Evolutionary conservation across 2,329 filamentous ascomycete genomes (phyloP).

Genomic region (Ascochyta rabiei): DNA sequence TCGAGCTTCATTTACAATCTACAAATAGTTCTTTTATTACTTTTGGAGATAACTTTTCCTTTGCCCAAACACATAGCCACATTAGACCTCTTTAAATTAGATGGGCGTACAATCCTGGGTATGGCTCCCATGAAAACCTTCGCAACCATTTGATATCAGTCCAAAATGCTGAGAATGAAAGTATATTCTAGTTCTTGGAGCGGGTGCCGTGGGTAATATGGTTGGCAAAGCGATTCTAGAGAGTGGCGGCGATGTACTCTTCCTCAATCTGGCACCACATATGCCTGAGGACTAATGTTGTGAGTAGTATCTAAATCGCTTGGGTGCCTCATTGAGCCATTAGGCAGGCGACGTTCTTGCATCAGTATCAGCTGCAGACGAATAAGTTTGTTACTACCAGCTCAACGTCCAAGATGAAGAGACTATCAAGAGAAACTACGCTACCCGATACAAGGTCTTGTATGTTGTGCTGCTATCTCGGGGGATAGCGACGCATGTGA

Average conservation of each 20-base stretch:
- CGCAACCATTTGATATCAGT: neutral
- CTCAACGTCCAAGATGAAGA: constrained; percentile 32
- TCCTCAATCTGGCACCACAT: constrained; percentile 21
- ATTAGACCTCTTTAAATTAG: constrained; percentile 30
- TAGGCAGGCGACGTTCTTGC: neutral
- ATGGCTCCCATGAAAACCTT: neutral
- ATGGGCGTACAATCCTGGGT: constrained; percentile 33
- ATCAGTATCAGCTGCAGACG: neutral
- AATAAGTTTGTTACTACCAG: constrained; percentile 22
- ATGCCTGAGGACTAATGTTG: neutral
- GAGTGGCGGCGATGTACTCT: constrained; percentile 34
- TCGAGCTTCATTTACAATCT: too few species aligned
- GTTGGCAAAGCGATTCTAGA: constrained; percentile 34
- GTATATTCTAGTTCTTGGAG: constrained; percentile 29
- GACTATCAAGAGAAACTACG: constrained; percentile 18
- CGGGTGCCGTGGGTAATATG: constrained; percentile 31
- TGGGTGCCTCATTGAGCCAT: neutral
- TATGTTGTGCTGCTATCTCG: constrained; percentile 39
- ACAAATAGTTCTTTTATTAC: neutral
- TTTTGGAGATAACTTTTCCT: constrained; percentile 22
- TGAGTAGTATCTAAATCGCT: neutral
- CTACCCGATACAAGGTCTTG: constrained; percentile 32
- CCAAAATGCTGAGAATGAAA: neutral
- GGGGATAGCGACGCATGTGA: constrained; percentile 41
- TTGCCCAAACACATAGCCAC: constrained; percentile 24